Evolutionary conservation across 805 yeast species (phyloP).

Genomic region (Pichia deserticola): DNA sequence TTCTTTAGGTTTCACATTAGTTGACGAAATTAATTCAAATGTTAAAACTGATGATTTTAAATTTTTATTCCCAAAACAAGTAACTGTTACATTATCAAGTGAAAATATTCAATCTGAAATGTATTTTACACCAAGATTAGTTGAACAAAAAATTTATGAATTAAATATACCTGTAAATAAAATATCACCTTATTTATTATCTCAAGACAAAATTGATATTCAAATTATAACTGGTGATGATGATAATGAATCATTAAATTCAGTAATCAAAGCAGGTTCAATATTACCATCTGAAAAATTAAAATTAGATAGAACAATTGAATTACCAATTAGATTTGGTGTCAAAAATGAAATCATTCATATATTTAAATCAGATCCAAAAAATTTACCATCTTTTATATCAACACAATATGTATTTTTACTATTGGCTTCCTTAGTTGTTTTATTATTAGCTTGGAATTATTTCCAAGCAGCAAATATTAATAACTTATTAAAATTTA

Average conservation of each 20-base stretch:
- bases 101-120: slow-evolving; percentile 11
- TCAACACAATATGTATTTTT: slow-evolving; percentile 44
- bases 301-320: slow-evolving; percentile 2
- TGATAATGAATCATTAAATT: slow-evolving; percentile 10
- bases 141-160: slow-evolving; percentile 8
- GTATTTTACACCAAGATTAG: slow-evolving; percentile 18
- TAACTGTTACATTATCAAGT: slow-evolving; percentile 18
- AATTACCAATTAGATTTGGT: slow-evolving; percentile 34
- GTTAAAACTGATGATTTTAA: not conserved
- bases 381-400: slow-evolving; percentile 42
- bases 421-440: slow-evolving; percentile 35
- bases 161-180: slow-evolving; percentile 12
- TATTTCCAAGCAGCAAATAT: slow-evolving; percentile 30
- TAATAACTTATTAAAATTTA: slow-evolving; percentile 31
- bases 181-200: slow-evolving; percentile 20
- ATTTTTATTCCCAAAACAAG: slow-evolving; percentile 19
- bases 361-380: slow-evolving; percentile 47
- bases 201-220: slow-evolving; percentile 15
- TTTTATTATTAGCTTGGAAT: slow-evolving; percentile 38
- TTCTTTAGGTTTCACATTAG: slow-evolving; percentile 15
- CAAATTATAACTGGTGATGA: slow-evolving; percentile 25
- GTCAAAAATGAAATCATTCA: slow-evolving; percentile 57
- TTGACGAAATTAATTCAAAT: not conserved
- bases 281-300: slow-evolving; percentile 16
- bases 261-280: slow-evolving; percentile 13